Evolutionary conservation across 1,284 basidiomycete species (phyloP).

Genomic region (Jaminaea rosea): DNA sequence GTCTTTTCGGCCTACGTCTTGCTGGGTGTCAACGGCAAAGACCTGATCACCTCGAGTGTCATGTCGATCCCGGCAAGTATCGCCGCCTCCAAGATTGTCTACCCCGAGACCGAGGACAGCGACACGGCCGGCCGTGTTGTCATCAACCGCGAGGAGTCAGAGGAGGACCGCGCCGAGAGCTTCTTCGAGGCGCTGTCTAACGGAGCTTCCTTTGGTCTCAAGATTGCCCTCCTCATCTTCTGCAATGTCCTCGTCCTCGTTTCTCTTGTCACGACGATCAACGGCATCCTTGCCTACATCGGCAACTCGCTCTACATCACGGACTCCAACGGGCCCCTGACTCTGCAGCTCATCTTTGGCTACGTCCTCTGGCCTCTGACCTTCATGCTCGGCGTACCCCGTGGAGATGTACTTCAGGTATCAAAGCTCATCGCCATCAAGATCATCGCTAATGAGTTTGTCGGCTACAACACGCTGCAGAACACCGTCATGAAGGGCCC

Average conservation of each 20-base stretch:
- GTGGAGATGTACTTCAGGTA: conserved; percentile 45
- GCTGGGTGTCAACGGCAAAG: conserved; percentile 68
- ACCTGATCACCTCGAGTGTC: conserved; percentile 77
- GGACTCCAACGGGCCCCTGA: conserved; percentile 52
- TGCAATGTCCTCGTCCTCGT: conserved; percentile 66
- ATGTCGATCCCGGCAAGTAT: conserved; percentile 93
- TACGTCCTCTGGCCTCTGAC: conserved; percentile 76
- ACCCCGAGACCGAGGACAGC: conserved; percentile 73
- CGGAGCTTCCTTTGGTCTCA: conserved; percentile 74
- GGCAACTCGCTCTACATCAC: conserved; percentile 76
- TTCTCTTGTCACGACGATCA: conserved; percentile 67
- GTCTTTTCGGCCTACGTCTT: conserved; percentile 73
- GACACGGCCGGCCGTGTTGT: conserved; percentile 71
- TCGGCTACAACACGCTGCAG: conserved; percentile 57
- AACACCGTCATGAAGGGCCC: conserved; percentile 19
- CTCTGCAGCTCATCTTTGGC: conserved; percentile 71
- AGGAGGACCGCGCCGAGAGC: conserved; percentile 52
- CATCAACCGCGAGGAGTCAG: conserved; percentile 61
- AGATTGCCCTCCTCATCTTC: conserved; percentile 75
- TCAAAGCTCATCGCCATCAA: conserved; percentile 68
- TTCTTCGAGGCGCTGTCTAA: conserved; percentile 78
- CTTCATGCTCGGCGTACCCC: conserved; percentile 53
- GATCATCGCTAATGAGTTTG: conserved; percentile 64
- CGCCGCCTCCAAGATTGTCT: conserved; percentile 74
- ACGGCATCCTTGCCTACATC: conserved; percentile 80